Conservation (phyloP, 768 basidiomycete genomes). For the Tylopilus cervinicoccineus region DNA sequence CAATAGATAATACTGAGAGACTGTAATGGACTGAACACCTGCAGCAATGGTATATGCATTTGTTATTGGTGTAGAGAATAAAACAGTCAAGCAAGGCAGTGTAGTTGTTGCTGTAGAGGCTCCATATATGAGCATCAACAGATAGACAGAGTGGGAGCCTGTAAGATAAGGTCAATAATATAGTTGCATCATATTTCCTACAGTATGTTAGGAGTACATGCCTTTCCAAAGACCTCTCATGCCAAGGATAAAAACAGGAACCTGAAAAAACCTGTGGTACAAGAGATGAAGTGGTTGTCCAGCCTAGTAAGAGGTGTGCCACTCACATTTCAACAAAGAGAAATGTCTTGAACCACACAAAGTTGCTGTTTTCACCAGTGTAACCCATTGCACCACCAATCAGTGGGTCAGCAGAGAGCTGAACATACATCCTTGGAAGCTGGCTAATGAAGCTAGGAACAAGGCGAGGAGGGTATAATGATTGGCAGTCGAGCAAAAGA, state of each 20-base stretch:
- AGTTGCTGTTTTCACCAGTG: constrained; percentile 31
- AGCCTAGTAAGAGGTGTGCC: not conserved
- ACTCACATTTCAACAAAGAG: constrained; percentile 58
- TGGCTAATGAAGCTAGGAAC: constrained; percentile 45
- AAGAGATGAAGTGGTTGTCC: not conserved
- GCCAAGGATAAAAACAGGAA: constrained; percentile 76
- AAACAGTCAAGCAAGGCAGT: constrained; percentile 59
- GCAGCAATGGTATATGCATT: constrained; percentile 29
- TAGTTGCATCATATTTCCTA: not conserved
- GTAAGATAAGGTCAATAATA: not conserved
- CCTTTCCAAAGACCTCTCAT: constrained; percentile 56
- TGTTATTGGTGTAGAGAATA: constrained; percentile 52
- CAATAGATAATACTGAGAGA: constrained; percentile 51
- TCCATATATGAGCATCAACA: constrained; percentile 67
- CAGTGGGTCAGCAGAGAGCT: constrained; percentile 63
- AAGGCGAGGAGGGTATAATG: constrained; percentile 50
- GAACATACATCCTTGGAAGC: constrained; percentile 49
- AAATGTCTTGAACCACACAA: constrained; percentile 66
- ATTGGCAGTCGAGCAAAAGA: constrained; percentile 66
- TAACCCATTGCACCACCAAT: constrained; percentile 48
- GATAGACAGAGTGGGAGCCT: constrained; percentile 54
- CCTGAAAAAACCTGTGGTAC: constrained; percentile 50
- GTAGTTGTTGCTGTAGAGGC: constrained; percentile 79
- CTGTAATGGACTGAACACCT: constrained; percentile 39
- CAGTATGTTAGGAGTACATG: constrained; percentile 18